Percentiles rank a stretch among this genome's conserved stretches.
These are phyloP conservation scores for Jacaranda copaia DNA, from an alignment of 257 asterid species.

Conservation along the genomic window DNA sequence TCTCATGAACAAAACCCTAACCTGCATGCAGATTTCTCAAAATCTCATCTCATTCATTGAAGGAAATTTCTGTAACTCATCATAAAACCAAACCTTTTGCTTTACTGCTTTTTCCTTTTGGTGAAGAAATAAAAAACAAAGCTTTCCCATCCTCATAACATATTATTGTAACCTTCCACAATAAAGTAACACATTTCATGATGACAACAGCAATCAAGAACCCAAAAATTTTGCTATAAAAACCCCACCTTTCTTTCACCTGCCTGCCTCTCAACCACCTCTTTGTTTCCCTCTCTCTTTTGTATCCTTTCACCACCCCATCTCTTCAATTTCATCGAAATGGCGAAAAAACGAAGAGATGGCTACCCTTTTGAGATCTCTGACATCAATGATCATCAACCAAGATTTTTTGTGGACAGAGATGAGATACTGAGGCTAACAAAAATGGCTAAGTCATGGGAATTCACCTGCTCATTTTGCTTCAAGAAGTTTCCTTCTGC, in stretches of 20 bases:
- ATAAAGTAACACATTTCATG: constrained; percentile 31
- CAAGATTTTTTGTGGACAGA: constrained; percentile 18
- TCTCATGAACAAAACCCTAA: constrained; percentile 32
- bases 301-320: background rate
- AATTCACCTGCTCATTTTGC: constrained; percentile 64
- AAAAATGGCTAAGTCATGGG: constrained; percentile 48
- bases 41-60: constrained; percentile 34
- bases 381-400: constrained; percentile 8
- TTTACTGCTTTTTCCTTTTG: constrained; percentile 22
- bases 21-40: constrained; percentile 48
- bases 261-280: constrained; percentile 49
- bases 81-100: constrained; percentile 2
- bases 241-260: constrained; percentile 35
- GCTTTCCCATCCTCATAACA: background rate
- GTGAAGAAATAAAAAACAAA: constrained; percentile 14
- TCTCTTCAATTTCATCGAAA: constrained; percentile 30
- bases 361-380: background rate
- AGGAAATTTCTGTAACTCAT: constrained; percentile 30
- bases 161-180: constrained; percentile 24
- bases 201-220: constrained; percentile 37
- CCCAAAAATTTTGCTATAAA: constrained; percentile 38
- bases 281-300: constrained; percentile 24
- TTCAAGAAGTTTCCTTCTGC: constrained; percentile 62
- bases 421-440: constrained; percentile 46
- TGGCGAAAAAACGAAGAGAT: constrained; percentile 36